Evolutionary conservation across 345 rosid genomes (phyloP).

Genomic region (Anastatica hierochuntica): DNA sequence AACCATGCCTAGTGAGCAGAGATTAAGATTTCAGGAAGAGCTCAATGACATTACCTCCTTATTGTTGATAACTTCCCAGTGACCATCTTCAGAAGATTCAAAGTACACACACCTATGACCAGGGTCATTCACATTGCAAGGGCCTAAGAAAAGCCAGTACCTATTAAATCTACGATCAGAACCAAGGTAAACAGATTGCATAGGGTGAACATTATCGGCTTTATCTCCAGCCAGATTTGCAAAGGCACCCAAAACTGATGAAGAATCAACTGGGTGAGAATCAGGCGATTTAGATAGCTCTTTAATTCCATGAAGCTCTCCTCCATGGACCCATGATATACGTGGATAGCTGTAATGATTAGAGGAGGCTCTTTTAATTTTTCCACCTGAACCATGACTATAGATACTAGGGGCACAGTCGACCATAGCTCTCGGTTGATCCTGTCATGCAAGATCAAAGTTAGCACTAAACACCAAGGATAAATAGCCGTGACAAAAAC

Average conservation of each 20-base stretch:
- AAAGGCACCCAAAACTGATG: slow-evolving; percentile 27
- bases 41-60: slow-evolving; percentile 49
- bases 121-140: slow-evolving; percentile 71
- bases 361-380: slow-evolving; percentile 65
- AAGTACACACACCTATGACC: slow-evolving; percentile 93
- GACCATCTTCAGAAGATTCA: slow-evolving; percentile 98
- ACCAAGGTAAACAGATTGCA: slow-evolving; percentile 87
- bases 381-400: slow-evolving; percentile 73
- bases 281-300: slow-evolving; percentile 34
- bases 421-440: slow-evolving; percentile 31
- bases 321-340: slow-evolving; percentile 63
- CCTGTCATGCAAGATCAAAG: slow-evolving; percentile 31
- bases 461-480: slow-evolving; percentile 1
- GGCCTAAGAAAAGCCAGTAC: slow-evolving; percentile 98
- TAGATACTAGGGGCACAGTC: slow-evolving; percentile 39
- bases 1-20: slow-evolving; percentile 9
- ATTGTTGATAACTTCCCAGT: slow-evolving; percentile 86
- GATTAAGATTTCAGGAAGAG: slow-evolving; percentile 10
- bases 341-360: slow-evolving; percentile 33
- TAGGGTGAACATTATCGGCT: slow-evolving; percentile 42
- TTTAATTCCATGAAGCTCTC: slow-evolving; percentile 27
- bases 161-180: slow-evolving; percentile 95
- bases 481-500: not conserved
- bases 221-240: slow-evolving; percentile 28
- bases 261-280: slow-evolving; percentile 63